phyloP scores from a whole-genome alignment of 352 stramenopile genomes.

The Phytophthora pistaciae region DNA sequence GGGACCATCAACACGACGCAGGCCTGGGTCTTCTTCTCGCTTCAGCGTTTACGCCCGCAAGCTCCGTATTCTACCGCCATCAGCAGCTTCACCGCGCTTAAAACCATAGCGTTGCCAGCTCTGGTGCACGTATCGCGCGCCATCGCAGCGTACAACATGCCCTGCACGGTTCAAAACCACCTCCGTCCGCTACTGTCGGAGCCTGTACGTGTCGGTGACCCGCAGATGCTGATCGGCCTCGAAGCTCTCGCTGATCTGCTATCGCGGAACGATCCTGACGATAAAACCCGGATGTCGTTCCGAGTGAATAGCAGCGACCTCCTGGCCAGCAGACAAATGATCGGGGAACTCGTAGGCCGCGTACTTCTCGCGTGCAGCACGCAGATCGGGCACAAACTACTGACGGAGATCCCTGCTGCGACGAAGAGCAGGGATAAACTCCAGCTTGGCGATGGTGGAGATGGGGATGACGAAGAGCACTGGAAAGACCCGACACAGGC shows the following conservation, averaged over 20 bases:
- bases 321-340: slow-evolving; percentile 20
- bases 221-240: slow-evolving; percentile 78
- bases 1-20: slow-evolving; percentile 87
- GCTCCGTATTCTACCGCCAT: slow-evolving; percentile 20
- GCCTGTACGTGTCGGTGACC: slow-evolving; percentile 68
- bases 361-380: slow-evolving; percentile 80
- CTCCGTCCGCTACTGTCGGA: slow-evolving; percentile 66
- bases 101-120: slow-evolving; percentile 44
- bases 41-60: slow-evolving; percentile 40
- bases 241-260: slow-evolving; percentile 50
- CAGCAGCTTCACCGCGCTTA: slow-evolving; percentile 42
- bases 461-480: slow-evolving; percentile 14
- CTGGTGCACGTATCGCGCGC: slow-evolving; percentile 61
- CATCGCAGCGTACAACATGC: slow-evolving; percentile 79
- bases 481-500: slow-evolving; percentile 60
- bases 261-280: not conserved
- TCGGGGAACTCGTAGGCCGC: slow-evolving; percentile 71
- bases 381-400: slow-evolving; percentile 59
- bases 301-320: slow-evolving; percentile 54
- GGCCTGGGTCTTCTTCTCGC: slow-evolving; percentile 81
- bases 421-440: slow-evolving; percentile 11
- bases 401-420: slow-evolving; percentile 36
- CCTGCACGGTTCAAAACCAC: slow-evolving; percentile 75
- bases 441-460: not conserved
- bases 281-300: slow-evolving; percentile 8